These are phyloP conservation scores for Trifolium pratense DNA, from an alignment of 306 rosid genomes.

Conservation along the genomic window DNA sequence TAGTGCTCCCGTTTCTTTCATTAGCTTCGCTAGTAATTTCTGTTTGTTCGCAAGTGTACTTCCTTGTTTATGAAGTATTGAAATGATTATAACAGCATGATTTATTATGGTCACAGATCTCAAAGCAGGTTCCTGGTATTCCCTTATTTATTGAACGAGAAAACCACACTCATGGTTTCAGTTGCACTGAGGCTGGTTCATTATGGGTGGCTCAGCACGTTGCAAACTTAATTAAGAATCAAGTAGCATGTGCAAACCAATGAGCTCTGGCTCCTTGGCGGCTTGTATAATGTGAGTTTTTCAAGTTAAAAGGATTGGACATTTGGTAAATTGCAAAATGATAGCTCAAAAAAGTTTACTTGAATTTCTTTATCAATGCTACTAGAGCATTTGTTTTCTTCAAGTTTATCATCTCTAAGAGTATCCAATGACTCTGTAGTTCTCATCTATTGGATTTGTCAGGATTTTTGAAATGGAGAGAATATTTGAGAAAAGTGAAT, in stretches of 20 bases:
- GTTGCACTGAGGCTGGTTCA: slow-evolving; percentile 84
- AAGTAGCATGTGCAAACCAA: slow-evolving; percentile 39
- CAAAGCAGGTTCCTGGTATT: slow-evolving; percentile 72
- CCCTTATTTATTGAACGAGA: slow-evolving; percentile 63
- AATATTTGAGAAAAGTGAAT: not conserved
- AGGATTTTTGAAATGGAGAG: not conserved
- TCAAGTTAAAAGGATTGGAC: slow-evolving; percentile 29
- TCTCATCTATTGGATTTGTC: slow-evolving; percentile 1
- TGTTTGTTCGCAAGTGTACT: not conserved
- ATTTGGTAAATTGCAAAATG: slow-evolving; percentile 3
- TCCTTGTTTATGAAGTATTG: slow-evolving; percentile 28
- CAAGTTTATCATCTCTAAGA: slow-evolving; percentile 4
- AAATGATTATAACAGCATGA: slow-evolving; percentile 23
- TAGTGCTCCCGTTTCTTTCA: slow-evolving; percentile 6
- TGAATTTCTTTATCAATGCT: slow-evolving; percentile 17
- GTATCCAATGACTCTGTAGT: slow-evolving; percentile 11
- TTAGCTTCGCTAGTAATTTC: slow-evolving; percentile 18
- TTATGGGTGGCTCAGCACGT: slow-evolving; percentile 83
- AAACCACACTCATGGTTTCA: slow-evolving; percentile 75
- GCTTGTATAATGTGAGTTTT: slow-evolving; percentile 37
- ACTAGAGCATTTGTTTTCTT: slow-evolving; percentile 12
- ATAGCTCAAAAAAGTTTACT: not conserved
- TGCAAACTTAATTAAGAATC: slow-evolving; percentile 67
- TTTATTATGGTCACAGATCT: slow-evolving; percentile 60
- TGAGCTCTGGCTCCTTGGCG: slow-evolving; percentile 43